A percentile compares a stretch with the other conserved stretches of the same genome.
Evolutionary conservation across 1,284 basidiomycete genomes (phyloP).

Genomic region (Apiotrichum veenhuisii): DNA sequence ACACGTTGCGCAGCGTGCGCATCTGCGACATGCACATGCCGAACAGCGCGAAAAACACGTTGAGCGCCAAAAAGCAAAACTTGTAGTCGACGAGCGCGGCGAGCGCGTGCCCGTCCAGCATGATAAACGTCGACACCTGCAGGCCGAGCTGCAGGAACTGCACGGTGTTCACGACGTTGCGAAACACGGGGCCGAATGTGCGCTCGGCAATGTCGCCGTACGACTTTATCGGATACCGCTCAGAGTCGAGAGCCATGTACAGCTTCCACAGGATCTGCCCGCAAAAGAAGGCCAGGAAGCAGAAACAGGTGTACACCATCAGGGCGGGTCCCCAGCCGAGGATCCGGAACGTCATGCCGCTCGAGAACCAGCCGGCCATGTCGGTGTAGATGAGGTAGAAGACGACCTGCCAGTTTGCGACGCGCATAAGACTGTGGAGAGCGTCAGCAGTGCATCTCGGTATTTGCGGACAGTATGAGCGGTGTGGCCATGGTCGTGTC

Average conservation of each 20-base stretch:
- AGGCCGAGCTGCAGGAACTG: conserved; percentile 16
- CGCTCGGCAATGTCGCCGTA: conserved; percentile 23
- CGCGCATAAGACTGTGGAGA: conserved; percentile 14
- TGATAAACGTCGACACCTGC: conserved; percentile 13
- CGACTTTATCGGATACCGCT: conserved; percentile 17
- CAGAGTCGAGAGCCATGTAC: conserved; percentile 20
- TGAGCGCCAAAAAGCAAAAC: conserved; percentile 16
- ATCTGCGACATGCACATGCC: conserved; percentile 13
- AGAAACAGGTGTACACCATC: conserved; percentile 23
- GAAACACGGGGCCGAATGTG: conserved; percentile 8
- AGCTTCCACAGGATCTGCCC: conserved; percentile 23
- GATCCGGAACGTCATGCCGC: conserved; percentile 34
- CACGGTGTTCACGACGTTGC: conserved; percentile 14
- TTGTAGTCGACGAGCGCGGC: conserved; percentile 9
- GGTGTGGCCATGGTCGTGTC: too few relatives aligned
- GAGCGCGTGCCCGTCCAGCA: conserved; percentile 10
- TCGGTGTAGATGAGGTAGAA: conserved; percentile 23
- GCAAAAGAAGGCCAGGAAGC: conserved; percentile 12
- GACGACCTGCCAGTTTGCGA: conserved; percentile 18
- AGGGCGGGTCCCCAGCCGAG: conserved; percentile 31
- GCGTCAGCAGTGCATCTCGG: too few relatives aligned
- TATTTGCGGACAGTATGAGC: too few relatives aligned
- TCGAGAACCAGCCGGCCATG: conserved; percentile 43
- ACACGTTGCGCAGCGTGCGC: conserved; percentile 15
- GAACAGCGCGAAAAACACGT: conserved; percentile 7